These are phyloP conservation scores for Elongisporangium senticosum DNA, from an alignment of 352 stramenopile genomes.

Conservation along the genomic window DNA sequence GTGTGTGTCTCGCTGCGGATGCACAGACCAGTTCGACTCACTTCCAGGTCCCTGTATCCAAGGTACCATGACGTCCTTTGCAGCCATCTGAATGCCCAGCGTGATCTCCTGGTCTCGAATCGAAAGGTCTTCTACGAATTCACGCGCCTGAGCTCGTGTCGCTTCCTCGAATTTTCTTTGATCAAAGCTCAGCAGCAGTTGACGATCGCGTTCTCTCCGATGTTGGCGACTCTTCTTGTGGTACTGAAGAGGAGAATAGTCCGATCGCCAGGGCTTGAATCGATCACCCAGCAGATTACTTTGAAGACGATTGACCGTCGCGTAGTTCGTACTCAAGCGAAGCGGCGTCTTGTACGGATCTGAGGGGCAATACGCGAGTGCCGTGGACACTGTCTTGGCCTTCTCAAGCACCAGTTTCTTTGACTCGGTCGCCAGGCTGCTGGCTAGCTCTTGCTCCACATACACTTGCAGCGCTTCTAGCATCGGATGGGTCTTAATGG, in stretches of 20 bases:
- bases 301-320: slow-evolving; percentile 28
- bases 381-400: neutral
- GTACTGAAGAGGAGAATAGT: slow-evolving; percentile 34
- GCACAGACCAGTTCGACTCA: slow-evolving; percentile 19
- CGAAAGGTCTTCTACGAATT: neutral
- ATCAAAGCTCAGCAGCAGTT: slow-evolving; percentile 40
- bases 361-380: neutral
- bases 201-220: slow-evolving; percentile 32
- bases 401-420: neutral
- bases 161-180: slow-evolving; percentile 6
- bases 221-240: slow-evolving; percentile 24
- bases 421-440: neutral
- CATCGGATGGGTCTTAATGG: slow-evolving; percentile 56
- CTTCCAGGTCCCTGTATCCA: slow-evolving; percentile 32
- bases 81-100: slow-evolving; percentile 41
- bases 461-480: slow-evolving; percentile 63
- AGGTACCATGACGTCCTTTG: slow-evolving; percentile 36
- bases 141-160: slow-evolving; percentile 3
- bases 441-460: slow-evolving; percentile 34
- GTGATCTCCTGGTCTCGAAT: slow-evolving; percentile 38
- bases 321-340: slow-evolving; percentile 12
- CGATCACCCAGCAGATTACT: slow-evolving; percentile 27
- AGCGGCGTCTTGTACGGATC: neutral
- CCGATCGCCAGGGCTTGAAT: slow-evolving; percentile 39
- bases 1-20: slow-evolving; percentile 10